Base-by-base conservation (phyloP, 2,329 filamentous ascomycete genomes). In the Fusarium nygamai region DNA sequence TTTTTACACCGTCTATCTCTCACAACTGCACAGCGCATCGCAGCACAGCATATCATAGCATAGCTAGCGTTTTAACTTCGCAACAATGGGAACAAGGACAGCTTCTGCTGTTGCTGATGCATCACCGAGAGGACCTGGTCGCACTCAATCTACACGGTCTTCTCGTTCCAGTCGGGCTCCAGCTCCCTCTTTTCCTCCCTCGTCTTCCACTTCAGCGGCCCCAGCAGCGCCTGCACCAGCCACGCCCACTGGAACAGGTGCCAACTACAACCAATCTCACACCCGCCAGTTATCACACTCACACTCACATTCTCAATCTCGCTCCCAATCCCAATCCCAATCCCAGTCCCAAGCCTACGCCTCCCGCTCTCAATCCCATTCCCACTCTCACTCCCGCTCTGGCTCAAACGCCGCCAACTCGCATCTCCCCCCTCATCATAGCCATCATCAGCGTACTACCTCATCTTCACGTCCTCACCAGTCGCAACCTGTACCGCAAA, bases 401-500 rank as follows among this genome's bases (percentile, higher is more conserved):
- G 62, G 67, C 62, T 68, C 78, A 67, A 72, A 74, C 80, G 76
- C 79, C 69, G 73, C 69, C 74, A 69, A 79, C 77, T 70, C 77
- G 63, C 66, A 77, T 73, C 60, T 69, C 56, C 62, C 66, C 63
- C 69, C 76, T 62, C 72, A 72, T 69, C 78, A 73, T 65, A 76
- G 73, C 29, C 80, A 81, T 69, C 84, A 83, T 76, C 83, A 82
- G 67, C 82, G 80, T 74, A 82, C 80, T 77, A 73, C 81, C 78
- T 84, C 84, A 41, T 85, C 84, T 33, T 84, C 84, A 47, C 68
- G 72, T 44, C 81, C 83, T 71, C 82, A 84, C 68, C 78, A 83
- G 54, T 84, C 86, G 72, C 84, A 88, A 64, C 76, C 84, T 48
- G 77, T 84, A 60, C 84, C 85, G 62, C 90, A 92, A 79, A 88